Evolutionary conservation across 1,139 yeast species (phyloP).

Genomic region (Blastobotrys indianensis): DNA sequence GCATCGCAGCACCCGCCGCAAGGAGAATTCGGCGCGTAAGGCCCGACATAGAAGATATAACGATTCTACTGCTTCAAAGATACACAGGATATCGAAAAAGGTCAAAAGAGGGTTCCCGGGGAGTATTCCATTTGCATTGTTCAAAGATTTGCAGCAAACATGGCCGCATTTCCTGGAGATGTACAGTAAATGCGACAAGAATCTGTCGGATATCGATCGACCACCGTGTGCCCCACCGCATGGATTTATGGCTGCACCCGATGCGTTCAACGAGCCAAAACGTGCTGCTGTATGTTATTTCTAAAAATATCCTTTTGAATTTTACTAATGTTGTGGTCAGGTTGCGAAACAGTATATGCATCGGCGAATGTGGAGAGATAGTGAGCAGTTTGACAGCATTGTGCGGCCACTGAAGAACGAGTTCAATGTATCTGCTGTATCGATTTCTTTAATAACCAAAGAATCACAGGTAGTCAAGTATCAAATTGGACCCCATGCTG

Average conservation of each 20-base stretch:
- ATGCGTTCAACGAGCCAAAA: conserved; percentile 24
- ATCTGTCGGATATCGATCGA: conserved; percentile 49
- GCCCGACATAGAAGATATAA: conserved; percentile 4
- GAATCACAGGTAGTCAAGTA: conserved; percentile 45
- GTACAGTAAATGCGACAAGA: conserved; percentile 52
- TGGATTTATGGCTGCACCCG: conserved; percentile 56
- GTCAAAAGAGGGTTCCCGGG: conserved; percentile 19
- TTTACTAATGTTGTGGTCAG: conserved; percentile 1
- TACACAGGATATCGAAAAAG: conserved; percentile 8
- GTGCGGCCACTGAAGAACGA: conserved; percentile 32
- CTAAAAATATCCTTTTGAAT: not conserved
- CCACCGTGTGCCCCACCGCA: conserved; percentile 48
- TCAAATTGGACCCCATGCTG: conserved; percentile 41
- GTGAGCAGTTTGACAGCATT: conserved; percentile 38
- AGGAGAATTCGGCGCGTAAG: not conserved
- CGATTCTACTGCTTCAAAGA: not conserved
- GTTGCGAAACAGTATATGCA: conserved; percentile 41
- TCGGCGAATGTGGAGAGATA: conserved; percentile 49
- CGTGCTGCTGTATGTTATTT: conserved; percentile 17
- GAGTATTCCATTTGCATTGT: conserved; percentile 15
- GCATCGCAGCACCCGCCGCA: not conserved
- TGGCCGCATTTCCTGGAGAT: conserved; percentile 57
- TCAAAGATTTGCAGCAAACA: conserved; percentile 36
- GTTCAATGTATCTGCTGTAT: conserved; percentile 45
- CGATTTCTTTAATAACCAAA: conserved; percentile 52